Evolutionary conservation across 805 yeast species (phyloP), one percentile per base, ranked within the genome.

Genomic region (Monosporozyma yasuniensis): DNA sequence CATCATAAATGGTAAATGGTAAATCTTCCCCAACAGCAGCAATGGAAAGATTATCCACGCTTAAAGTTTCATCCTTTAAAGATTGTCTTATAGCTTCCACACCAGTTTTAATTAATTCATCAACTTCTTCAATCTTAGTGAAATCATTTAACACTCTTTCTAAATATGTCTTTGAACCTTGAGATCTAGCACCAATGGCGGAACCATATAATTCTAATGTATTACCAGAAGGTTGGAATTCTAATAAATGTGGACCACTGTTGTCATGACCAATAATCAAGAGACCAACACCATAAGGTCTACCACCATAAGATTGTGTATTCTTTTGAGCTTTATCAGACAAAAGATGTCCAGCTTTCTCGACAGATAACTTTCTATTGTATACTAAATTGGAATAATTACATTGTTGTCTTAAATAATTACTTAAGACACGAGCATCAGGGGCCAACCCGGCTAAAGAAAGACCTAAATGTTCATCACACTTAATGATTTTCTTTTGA

Each of bases 361-460:
- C 80, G 16, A 90, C 81, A 54, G 87, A 83, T 52, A 93, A 72
- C 14, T 96, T 90, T 61, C 96, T 81, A 69, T 88, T 83, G 69
- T 79, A 93, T 25, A 90, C 81, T 76, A 91, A 76, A 61, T 80
- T 85, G 32, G 91, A 84, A 55, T 83, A 79, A 83, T 91, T 84
- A 47, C 97, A 95, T 62, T 90, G 93, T 60, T 87, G 89, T 66
- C 98, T 81, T 60, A 93, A 73, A 68, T 74, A 90, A 65, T 88
- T 93, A 46, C 95, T 83, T 58, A 93, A 75, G 37, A 93, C 95
- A 57, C 99, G 78, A 22, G 98, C 99, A 66, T 93, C 99, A 16
- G 99, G 98, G 0, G 98, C 97, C 61, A 93, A 79, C 9, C 99
- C 99, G 1, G 99, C 96, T 50, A 93, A 76, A 0, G 96, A 96